Conservation (phyloP, 2,329 filamentous ascomycete genomes). For the Gaeumannomyces tritici region DNA sequence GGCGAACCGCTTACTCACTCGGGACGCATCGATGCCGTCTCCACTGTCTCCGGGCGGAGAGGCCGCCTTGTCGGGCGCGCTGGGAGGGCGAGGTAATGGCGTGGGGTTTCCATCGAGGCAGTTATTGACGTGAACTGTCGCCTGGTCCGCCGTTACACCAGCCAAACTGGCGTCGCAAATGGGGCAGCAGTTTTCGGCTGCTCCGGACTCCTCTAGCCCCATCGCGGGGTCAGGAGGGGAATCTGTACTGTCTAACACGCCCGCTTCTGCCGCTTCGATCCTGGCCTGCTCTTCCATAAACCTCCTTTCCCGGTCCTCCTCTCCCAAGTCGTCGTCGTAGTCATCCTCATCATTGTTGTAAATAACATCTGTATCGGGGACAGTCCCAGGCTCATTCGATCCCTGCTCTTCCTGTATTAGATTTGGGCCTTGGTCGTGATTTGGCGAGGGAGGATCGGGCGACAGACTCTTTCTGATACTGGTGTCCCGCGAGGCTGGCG, state of each 20-base stretch:
- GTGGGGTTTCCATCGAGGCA: conserved; percentile 78
- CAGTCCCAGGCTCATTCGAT: conserved; percentile 23
- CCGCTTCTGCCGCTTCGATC: conserved; percentile 48
- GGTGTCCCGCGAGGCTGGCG: not conserved
- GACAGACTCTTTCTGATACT: not conserved
- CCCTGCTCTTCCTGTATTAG: conserved; percentile 4
- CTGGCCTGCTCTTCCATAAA: conserved; percentile 71
- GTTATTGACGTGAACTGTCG: conserved; percentile 78
- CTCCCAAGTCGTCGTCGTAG: conserved; percentile 39
- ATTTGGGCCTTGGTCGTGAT: not conserved
- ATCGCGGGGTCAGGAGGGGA: conserved; percentile 11
- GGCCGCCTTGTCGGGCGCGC: conserved; percentile 4
- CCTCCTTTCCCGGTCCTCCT: conserved; percentile 55
- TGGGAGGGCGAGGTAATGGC: conserved; percentile 33
- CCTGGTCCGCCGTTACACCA: conserved; percentile 54
- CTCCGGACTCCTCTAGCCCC: conserved; percentile 19
- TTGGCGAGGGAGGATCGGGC: conserved; percentile 1
- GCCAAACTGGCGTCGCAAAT: conserved; percentile 62
- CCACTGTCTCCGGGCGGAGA: conserved; percentile 8
- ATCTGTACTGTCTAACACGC: conserved; percentile 12
- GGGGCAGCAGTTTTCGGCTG: conserved; percentile 49
- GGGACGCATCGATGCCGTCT: conserved; percentile 3
- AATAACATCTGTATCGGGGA: conserved; percentile 42
- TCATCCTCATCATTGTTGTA: conserved; percentile 34
- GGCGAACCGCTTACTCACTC: conserved; percentile 46